Evolutionary conservation across 441 rosid genomes (phyloP).

Genomic region (Gossypium aridum): DNA sequence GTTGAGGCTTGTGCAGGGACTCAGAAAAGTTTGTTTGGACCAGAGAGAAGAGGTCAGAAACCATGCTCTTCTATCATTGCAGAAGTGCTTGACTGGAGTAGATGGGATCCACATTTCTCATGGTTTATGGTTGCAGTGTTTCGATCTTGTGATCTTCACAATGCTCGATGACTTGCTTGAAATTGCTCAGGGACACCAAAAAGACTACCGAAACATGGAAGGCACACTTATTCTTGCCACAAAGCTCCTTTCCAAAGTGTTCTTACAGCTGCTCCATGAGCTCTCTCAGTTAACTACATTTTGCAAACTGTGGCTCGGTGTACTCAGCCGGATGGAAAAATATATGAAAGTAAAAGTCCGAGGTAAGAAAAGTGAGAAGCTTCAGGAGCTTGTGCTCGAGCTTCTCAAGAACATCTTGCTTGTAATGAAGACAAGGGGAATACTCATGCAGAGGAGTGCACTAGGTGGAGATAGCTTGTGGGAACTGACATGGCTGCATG

Average conservation of each 20-base stretch:
- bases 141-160: constrained; percentile 76
- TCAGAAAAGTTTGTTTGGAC: constrained; percentile 88
- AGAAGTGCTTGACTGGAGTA: constrained; percentile 69
- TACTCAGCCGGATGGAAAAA: constrained; percentile 77
- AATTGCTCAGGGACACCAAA: constrained; percentile 69
- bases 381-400: constrained; percentile 66
- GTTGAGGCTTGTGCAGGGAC: constrained; percentile 85
- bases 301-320: constrained; percentile 89
- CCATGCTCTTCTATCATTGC: constrained; percentile 77
- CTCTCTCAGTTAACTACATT: constrained; percentile 65
- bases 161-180: constrained; percentile 83
- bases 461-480: constrained; percentile 85
- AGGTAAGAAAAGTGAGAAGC: constrained; percentile 75
- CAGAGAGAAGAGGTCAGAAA: constrained; percentile 93
- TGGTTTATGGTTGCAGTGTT: constrained; percentile 76
- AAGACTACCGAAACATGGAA: constrained; percentile 87
- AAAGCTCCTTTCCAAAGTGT: constrained; percentile 66
- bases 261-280: constrained; percentile 57
- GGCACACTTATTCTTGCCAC: constrained; percentile 64
- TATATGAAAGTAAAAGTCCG: constrained; percentile 76
- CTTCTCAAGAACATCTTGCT: constrained; percentile 75
- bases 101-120: constrained; percentile 49
- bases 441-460: constrained; percentile 64
- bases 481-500: constrained; percentile 85
- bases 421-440: constrained; percentile 70